A percentile compares a stretch with the other conserved stretches of the same genome.
Conservation (phyloP, 176 grass and related monocot species). For the Oryza rufipogon region DNA sequence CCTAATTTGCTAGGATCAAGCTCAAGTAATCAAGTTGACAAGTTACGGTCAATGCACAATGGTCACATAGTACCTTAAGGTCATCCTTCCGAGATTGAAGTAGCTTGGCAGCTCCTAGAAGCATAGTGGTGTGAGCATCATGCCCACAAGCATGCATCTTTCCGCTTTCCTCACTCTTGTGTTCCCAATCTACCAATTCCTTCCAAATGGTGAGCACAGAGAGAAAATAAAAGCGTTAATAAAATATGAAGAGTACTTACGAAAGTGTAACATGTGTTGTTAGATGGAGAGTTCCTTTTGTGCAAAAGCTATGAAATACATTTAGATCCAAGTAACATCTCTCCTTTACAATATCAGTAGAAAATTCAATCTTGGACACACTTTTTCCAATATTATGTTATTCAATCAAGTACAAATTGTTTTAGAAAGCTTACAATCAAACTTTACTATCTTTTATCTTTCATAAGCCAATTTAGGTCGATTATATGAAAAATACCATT, state of each 20-base stretch:
- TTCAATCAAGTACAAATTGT: neutral
- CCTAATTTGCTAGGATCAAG: neutral
- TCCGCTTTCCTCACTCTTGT: slow-evolving; percentile 62
- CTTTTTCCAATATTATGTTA: neutral
- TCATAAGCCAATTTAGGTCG: neutral
- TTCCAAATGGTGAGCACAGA: slow-evolving; percentile 4
- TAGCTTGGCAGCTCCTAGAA: slow-evolving; percentile 68
- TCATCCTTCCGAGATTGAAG: slow-evolving; percentile 55
- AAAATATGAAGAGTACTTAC: neutral
- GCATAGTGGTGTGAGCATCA: slow-evolving; percentile 74
- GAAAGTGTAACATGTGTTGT: neutral
- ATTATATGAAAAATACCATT: neutral
- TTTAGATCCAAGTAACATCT: neutral
- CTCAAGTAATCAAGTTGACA: neutral
- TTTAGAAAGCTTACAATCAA: neutral
- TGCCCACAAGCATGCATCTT: slow-evolving; percentile 83
- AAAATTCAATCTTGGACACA: neutral
- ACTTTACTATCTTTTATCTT: neutral
- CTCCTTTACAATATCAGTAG: neutral
- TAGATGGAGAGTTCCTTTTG: neutral
- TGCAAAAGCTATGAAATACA: neutral
- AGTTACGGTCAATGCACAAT: neutral
- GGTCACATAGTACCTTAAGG: slow-evolving; percentile 52
- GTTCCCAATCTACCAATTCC: slow-evolving; percentile 71
- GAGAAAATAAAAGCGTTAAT: neutral